phyloP scores from a whole-genome alignment of 495 filamentous ascomycete genomes.

The Lentithecium fluviatile region DNA sequence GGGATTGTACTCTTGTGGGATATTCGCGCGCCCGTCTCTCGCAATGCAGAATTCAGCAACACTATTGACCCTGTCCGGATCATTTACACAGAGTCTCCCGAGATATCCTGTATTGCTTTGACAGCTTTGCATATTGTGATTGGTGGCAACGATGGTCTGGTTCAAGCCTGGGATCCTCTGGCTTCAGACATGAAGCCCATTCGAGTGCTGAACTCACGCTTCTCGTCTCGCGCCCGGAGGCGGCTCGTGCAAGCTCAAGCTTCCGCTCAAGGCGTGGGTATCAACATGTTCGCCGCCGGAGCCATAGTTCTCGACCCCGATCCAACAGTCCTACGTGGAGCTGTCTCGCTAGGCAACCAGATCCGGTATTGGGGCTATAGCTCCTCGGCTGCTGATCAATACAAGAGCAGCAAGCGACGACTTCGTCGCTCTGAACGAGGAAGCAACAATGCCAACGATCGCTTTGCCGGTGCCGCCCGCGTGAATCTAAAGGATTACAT shows the following conservation, averaged over 20 bases:
- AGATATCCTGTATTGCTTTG: constrained; percentile 80
- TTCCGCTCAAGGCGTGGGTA: constrained; percentile 61
- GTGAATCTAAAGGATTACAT: constrained; percentile 76
- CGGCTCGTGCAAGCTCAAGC: constrained; percentile 70
- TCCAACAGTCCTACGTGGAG: constrained; percentile 82
- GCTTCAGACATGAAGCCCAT: constrained; percentile 77
- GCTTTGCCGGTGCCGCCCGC: constrained; percentile 59
- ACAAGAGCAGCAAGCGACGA: constrained; percentile 62
- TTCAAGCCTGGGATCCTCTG: constrained; percentile 95
- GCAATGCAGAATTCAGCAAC: constrained; percentile 51
- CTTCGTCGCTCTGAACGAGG: constrained; percentile 60
- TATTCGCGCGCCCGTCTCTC: constrained; percentile 62
- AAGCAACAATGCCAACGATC: constrained; percentile 54
- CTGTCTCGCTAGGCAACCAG: constrained; percentile 82
- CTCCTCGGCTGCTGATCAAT: constrained; percentile 62
- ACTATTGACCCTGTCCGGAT: constrained; percentile 65
- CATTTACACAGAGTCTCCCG: constrained; percentile 89
- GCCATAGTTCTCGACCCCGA: constrained; percentile 88
- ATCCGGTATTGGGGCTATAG: constrained; percentile 94
- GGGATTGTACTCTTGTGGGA: constrained; percentile 84
- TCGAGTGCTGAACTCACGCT: constrained; percentile 84
- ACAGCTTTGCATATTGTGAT: constrained; percentile 87
- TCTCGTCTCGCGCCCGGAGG: constrained; percentile 75
- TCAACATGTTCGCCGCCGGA: constrained; percentile 79
- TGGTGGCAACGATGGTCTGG: constrained; percentile 91